phyloP scores from a whole-genome alignment of 2,329 filamentous ascomycete genomes.

The Beauveria sp. region DNA sequence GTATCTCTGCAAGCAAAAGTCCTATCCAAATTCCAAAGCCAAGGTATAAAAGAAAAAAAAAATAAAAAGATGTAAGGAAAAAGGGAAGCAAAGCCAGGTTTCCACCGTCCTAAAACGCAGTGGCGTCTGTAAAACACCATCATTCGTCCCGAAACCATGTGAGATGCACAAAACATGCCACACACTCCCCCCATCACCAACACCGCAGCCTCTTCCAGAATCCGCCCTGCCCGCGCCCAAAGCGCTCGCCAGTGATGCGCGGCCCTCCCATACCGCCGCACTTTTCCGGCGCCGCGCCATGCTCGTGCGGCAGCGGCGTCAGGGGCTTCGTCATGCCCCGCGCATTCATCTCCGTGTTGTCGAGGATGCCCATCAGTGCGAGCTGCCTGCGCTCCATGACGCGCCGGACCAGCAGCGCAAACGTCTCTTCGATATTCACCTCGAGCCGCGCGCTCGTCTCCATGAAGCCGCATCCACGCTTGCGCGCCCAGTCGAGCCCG shows the following conservation, averaged over 20 bases:
- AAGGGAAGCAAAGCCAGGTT: neutral
- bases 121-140: no score
- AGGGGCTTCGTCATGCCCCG: slow-evolving; percentile 51
- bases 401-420: slow-evolving; percentile 59
- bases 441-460: slow-evolving; percentile 78
- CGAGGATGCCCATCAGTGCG: slow-evolving; percentile 39
- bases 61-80: neutral
- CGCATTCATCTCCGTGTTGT: slow-evolving; percentile 37
- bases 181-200: slow-evolving; percentile 31
- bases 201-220: slow-evolving; percentile 52
- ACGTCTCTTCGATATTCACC: slow-evolving; percentile 86
- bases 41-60: neutral
- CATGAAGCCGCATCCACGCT: slow-evolving; percentile 74
- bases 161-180: no score
- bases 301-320: slow-evolving; percentile 38
- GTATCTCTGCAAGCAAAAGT: slow-evolving; percentile 8
- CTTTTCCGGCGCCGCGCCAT: slow-evolving; percentile 31
- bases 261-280: slow-evolving; percentile 36
- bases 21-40: no score
- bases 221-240: slow-evolving; percentile 34
- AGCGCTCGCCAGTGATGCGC: slow-evolving; percentile 33
- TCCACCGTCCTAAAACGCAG: no score
- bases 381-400: slow-evolving; percentile 50
- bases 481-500: slow-evolving; percentile 71
- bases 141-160: no score